Conservation (phyloP, 2,329 filamentous ascomycete genomes). For the Beauveria bassiana region DNA sequence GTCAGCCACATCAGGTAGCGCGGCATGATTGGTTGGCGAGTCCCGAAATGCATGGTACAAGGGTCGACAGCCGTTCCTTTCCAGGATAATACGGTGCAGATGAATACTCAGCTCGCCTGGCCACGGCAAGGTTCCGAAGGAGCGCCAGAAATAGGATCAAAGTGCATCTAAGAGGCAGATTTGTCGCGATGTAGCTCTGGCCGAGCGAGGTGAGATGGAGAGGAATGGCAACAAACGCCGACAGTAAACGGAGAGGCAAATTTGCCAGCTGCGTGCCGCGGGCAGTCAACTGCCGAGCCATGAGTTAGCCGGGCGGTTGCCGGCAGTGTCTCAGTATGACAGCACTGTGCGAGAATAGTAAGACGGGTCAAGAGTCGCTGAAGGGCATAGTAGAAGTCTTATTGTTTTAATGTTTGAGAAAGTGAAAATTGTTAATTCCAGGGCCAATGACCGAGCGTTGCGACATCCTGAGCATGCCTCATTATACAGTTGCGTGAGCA, state of each 20-base stretch:
- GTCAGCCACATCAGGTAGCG: neutral
- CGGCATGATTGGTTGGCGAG: constrained; percentile 8
- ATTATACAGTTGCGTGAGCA: too few species aligned
- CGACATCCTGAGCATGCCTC: too few species aligned
- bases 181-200: neutral
- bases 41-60: constrained; percentile 5
- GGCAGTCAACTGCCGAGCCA: neutral
- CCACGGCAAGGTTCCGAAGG: constrained; percentile 8
- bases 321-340: neutral
- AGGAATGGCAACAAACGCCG: neutral
- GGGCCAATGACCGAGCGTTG: too few species aligned
- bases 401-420: too few species aligned
- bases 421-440: too few species aligned
- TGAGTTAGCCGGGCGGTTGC: neutral
- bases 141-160: neutral
- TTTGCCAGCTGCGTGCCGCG: neutral
- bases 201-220: neutral
- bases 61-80: neutral
- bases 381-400: too few species aligned
- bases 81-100: constrained; percentile 1
- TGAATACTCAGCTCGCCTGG: constrained; percentile 8
- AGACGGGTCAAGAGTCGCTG: too few species aligned
- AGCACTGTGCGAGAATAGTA: neutral
- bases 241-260: neutral
- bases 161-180: neutral